These are phyloP conservation scores for Epichloe amarillans DNA, from an alignment of 2,329 filamentous ascomycete species.

Conservation along the genomic window DNA sequence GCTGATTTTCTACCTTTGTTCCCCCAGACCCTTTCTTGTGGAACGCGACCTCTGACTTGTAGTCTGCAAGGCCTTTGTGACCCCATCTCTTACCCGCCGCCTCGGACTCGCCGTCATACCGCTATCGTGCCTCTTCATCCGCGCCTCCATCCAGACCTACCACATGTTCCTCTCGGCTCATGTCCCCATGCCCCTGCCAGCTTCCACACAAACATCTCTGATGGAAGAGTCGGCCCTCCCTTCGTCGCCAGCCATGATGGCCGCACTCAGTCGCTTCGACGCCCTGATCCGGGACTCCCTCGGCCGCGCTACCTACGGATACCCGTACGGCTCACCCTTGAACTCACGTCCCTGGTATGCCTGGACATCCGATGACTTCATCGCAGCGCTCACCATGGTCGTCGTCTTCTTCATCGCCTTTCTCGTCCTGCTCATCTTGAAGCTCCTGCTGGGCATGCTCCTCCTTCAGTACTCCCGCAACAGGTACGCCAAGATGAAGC, in stretches of 20 bases:
- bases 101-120: conserved; percentile 86
- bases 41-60: not conserved
- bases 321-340: conserved; percentile 28
- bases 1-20: not conserved
- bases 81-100: conserved; percentile 78
- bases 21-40: not conserved
- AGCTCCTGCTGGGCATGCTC: conserved; percentile 78
- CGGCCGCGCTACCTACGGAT: conserved; percentile 57
- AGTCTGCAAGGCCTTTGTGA: conserved; percentile 60
- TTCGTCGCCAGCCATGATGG: conserved; percentile 61
- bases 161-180: conserved; percentile 94
- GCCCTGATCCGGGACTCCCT: conserved; percentile 61
- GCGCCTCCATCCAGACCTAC: conserved; percentile 89
- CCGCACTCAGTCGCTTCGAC: conserved; percentile 69
- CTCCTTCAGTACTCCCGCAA: conserved; percentile 67
- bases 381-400: conserved; percentile 68
- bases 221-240: conserved; percentile 48
- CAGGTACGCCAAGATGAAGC: conserved; percentile 71
- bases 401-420: conserved; percentile 77
- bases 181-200: conserved; percentile 57
- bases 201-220: conserved; percentile 52
- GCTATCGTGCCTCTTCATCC: conserved; percentile 86
- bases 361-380: conserved; percentile 58
- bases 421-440: conserved; percentile 69
- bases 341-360: conserved; percentile 32